A percentile compares a stretch with the other conserved stretches of the same genome.
phyloP scores from a whole-genome alignment of 139 green algal species.

The Diplosphaera chodatii region DNA sequence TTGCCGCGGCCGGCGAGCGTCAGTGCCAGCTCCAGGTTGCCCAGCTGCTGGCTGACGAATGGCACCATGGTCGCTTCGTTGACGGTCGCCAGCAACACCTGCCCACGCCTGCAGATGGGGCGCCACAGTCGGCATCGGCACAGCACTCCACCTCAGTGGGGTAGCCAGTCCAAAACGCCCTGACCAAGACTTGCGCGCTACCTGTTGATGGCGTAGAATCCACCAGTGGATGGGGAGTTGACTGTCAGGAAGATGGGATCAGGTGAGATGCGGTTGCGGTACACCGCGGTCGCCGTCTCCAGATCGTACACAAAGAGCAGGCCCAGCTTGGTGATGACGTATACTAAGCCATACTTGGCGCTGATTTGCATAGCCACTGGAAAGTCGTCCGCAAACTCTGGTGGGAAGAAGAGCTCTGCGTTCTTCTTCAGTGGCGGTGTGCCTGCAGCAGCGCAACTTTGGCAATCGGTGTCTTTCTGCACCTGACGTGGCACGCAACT shows the following conservation, averaged over 20 bases:
- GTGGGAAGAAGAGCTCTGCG: constrained; percentile 98
- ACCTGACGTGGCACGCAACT: too few relatives aligned
- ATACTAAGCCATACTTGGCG: constrained; percentile 84
- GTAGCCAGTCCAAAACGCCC: too few relatives aligned
- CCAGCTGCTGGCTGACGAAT: constrained; percentile 89
- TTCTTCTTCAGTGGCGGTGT: constrained; percentile 72
- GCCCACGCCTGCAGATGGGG: constrained; percentile 64
- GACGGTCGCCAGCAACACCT: constrained; percentile 88
- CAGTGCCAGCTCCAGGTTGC: constrained; percentile 94
- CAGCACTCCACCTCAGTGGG: too few relatives aligned
- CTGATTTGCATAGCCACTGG: constrained; percentile 92
- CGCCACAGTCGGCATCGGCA: too few relatives aligned
- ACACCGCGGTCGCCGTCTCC: constrained; percentile 91
- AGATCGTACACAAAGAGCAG: constrained; percentile 98
- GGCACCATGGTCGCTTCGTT: constrained; percentile 91
- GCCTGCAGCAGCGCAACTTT: constrained; percentile 18
- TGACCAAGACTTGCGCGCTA: too few relatives aligned
- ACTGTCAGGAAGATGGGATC: constrained; percentile 95
- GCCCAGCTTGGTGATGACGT: constrained; percentile 95
- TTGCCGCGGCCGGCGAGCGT: constrained; percentile 85
- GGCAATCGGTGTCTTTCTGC: too few relatives aligned
- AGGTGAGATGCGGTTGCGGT: constrained; percentile 91
- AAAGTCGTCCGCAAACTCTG: constrained; percentile 99
- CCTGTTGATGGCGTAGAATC: constrained; percentile 93
- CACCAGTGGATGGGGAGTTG: constrained; percentile 60